Evolutionary conservation across 2,329 filamentous ascomycete species (phyloP), one percentile per base, ranked within the genome.

Genomic region (Hymenoscyphus repandus): DNA sequence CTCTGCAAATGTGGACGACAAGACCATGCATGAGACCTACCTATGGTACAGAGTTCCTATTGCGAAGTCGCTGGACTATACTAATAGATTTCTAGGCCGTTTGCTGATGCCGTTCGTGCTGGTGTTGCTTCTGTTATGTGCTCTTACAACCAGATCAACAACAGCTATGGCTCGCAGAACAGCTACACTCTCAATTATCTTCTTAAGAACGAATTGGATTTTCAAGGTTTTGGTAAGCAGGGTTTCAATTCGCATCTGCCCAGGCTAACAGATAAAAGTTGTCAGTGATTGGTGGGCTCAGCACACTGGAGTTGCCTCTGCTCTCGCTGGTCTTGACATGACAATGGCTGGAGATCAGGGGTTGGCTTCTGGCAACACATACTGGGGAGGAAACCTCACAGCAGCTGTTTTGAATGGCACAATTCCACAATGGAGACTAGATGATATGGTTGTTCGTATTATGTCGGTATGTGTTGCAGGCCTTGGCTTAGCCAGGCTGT

Each of bases 361-460:
- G 20, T 93, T 96, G 70, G 81, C 86, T 67, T 82, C 79, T 5
- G 86, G 86, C 3, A 52, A 62, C 13, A 61, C 61, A 10, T 66
- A 48, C 73, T 96, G 88, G 86, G 92, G 92, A 5, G 73, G 82
- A 15, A 96, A 96, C 69, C 69, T 97, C 57, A 96, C 92, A 1
- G 74, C 93, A 38, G 88, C 88, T 1, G 83, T 96, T 5, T 71
- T 95, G 57, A 96, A 97, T 65, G 91, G 91, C 30, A 96, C 90
- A 0, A 73, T 97, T 18, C 90, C 92, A 1, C 82, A 88, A 60
- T 95, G 88, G 79, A 82, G 92, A 50, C 68, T 97, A 11, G 91
- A 96, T 62, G 93, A 97, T 64, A 96, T 96, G 85, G 88, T 81
- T 3, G 86, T 90, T 67, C 83, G 93, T 61, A 95, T 87, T 65